Percentiles rank a stretch among this genome's conserved stretches.
Conservation (phyloP, 2,329 filamentous ascomycete species). For the Cercospora brassicicola region DNA sequence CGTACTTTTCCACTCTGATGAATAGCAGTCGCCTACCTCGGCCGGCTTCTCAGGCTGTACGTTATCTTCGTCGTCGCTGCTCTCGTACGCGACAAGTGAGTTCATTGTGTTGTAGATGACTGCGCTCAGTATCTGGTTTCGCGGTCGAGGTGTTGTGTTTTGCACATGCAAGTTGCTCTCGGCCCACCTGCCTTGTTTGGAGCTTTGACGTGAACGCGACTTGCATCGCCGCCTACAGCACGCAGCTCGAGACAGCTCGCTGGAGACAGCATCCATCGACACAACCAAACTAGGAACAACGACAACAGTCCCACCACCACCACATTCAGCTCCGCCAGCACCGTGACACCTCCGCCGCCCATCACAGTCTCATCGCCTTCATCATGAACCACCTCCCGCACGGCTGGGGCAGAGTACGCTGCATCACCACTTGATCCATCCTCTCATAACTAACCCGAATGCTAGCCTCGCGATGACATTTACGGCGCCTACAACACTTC, state of each 20-base stretch:
- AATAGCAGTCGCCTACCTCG: conserved; percentile 43
- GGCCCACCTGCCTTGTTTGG: conserved; percentile 7
- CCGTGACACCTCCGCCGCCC: neutral
- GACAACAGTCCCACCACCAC: neutral
- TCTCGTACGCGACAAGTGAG: conserved; percentile 48
- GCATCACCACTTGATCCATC: conserved; percentile 32
- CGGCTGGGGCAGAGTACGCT: conserved; percentile 64
- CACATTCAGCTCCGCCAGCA: neutral
- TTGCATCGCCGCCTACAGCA: conserved; percentile 10
- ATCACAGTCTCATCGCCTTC: conserved; percentile 14
- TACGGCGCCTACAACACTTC: conserved; percentile 91
- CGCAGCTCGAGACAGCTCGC: conserved; percentile 13
- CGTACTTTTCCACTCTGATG: conserved; percentile 32
- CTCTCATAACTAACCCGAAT: conserved; percentile 40
- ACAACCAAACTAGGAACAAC: conserved; percentile 1
- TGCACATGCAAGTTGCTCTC: neutral
- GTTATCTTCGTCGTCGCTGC: conserved; percentile 49
- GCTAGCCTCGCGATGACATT: conserved; percentile 90
- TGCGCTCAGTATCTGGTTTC: neutral
- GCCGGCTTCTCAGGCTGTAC: conserved; percentile 32
- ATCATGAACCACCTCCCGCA: conserved; percentile 66
- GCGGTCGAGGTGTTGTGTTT: neutral
- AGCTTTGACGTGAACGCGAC: conserved; percentile 12
- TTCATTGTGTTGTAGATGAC: conserved; percentile 26
- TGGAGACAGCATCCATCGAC: conserved; percentile 7